Evolutionary conservation across 2,329 filamentous ascomycete genomes (phyloP).

Genomic region (Alternaria atra): DNA sequence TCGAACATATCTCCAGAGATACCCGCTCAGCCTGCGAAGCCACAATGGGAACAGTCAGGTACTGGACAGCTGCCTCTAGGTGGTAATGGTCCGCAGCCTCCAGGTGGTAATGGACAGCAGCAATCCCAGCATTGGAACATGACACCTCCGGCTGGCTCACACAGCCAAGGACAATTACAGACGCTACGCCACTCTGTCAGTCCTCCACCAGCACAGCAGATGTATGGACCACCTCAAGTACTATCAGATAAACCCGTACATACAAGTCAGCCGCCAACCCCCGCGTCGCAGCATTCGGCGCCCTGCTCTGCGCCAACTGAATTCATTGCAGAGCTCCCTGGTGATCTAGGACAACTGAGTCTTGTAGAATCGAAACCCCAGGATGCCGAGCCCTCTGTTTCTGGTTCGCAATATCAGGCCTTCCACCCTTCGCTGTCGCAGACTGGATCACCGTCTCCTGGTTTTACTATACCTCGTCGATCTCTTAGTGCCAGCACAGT

Average conservation of each 20-base stretch:
- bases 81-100: slow-evolving; percentile 10
- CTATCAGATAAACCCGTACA: slow-evolving; percentile 18
- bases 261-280: slow-evolving; percentile 22
- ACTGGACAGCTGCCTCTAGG: slow-evolving; percentile 4
- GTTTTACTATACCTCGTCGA: slow-evolving; percentile 40
- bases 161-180: slow-evolving; percentile 20
- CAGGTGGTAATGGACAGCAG: slow-evolving; percentile 16
- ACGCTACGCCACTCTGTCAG: slow-evolving; percentile 24
- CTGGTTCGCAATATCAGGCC: slow-evolving; percentile 37
- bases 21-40: slow-evolving; percentile 16
- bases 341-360: slow-evolving; percentile 41
- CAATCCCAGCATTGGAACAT: slow-evolving; percentile 35
- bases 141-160: slow-evolving; percentile 25
- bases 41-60: slow-evolving; percentile 18
- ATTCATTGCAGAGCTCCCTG: slow-evolving; percentile 48
- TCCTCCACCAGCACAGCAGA: slow-evolving; percentile 27
- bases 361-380: slow-evolving; percentile 28
- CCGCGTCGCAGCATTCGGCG: slow-evolving; percentile 17
- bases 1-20: slow-evolving; percentile 20
- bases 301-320: slow-evolving; percentile 28
- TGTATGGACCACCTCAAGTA: slow-evolving; percentile 18
- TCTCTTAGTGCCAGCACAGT: slow-evolving; percentile 39
- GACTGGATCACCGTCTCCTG: slow-evolving; percentile 26
- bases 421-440: slow-evolving; percentile 33
- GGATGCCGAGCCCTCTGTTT: slow-evolving; percentile 10